Conservation (phyloP, 768 basidiomycete species). For the Heimioporus sp. region DNA sequence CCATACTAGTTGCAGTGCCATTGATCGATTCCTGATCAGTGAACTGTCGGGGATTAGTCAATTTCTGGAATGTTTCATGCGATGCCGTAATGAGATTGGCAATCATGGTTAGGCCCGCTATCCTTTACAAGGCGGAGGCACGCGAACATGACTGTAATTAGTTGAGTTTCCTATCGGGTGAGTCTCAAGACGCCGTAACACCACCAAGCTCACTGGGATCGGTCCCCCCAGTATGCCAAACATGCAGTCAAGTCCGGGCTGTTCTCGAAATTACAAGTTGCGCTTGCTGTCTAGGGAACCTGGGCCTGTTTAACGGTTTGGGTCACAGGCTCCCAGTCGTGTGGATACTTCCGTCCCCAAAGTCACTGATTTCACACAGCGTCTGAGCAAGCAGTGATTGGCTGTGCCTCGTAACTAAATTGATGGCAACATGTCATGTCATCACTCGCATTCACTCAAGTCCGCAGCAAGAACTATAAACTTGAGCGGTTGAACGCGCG, state of each 20-base stretch:
- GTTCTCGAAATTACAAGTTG: slow-evolving; percentile 7
- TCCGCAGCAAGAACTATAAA: slow-evolving; percentile 20
- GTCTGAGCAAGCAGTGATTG: slow-evolving; percentile 8
- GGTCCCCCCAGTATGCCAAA: slow-evolving; percentile 14
- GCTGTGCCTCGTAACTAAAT: slow-evolving; percentile 32
- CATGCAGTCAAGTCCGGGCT: slow-evolving; percentile 5
- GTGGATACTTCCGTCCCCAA: slow-evolving; percentile 21
- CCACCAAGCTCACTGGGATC: slow-evolving; percentile 16
- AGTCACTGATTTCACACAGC: slow-evolving; percentile 29
- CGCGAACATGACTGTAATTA: slow-evolving; percentile 1
- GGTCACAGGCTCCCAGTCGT: slow-evolving; percentile 8
- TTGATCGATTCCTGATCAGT: slow-evolving; percentile 32
- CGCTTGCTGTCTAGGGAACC: slow-evolving; percentile 13
- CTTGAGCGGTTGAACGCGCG: slow-evolving; percentile 3
- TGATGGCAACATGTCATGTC: slow-evolving; percentile 27
- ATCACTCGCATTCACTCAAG: slow-evolving; percentile 9
- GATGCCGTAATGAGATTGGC: slow-evolving; percentile 34
- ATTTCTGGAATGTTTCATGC: slow-evolving; percentile 27
- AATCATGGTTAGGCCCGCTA: slow-evolving; percentile 24
- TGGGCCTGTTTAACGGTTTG: neutral
- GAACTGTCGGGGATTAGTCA: slow-evolving; percentile 34
- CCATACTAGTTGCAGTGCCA: slow-evolving; percentile 22
- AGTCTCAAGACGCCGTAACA: slow-evolving; percentile 17
- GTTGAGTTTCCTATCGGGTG: slow-evolving; percentile 9
- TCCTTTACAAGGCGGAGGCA: slow-evolving; percentile 8